Evolutionary conservation across 371 early-diverging fungal genomes (phyloP).

Genomic region (Mortierella sp.): DNA sequence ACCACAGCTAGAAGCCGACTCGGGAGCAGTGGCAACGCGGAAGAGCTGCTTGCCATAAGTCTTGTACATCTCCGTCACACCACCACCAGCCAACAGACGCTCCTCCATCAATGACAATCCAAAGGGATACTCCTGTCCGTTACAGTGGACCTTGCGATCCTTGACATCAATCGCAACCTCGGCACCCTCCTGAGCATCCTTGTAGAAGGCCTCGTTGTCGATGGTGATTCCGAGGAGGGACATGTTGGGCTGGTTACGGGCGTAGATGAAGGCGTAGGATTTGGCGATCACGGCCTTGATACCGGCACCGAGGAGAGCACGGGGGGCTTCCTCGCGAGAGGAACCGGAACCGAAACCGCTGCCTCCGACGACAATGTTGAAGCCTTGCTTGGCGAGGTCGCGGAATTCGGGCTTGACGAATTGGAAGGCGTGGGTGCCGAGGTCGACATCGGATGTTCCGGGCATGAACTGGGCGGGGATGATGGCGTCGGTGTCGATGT

Average conservation of each 20-base stretch:
- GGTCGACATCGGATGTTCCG: slow-evolving; percentile 74
- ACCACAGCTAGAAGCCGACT: slow-evolving; percentile 41
- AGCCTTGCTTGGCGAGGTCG: slow-evolving; percentile 68
- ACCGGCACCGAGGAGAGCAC: slow-evolving; percentile 77
- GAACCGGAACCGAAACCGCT: slow-evolving; percentile 81
- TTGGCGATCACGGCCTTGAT: slow-evolving; percentile 85
- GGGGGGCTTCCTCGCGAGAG: slow-evolving; percentile 83
- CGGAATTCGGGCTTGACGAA: slow-evolving; percentile 82
- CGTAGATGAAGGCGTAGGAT: slow-evolving; percentile 74
- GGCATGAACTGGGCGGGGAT: slow-evolving; percentile 88
- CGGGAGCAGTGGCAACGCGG: slow-evolving; percentile 72
- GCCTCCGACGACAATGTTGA: slow-evolving; percentile 77
- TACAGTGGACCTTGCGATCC: slow-evolving; percentile 68
- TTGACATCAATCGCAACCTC: slow-evolving; percentile 75
- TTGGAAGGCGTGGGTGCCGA: slow-evolving; percentile 82
- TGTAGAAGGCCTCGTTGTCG: slow-evolving; percentile 77
- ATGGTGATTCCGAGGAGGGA: slow-evolving; percentile 79
- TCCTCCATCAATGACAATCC: slow-evolving; percentile 78
- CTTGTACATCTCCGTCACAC: slow-evolving; percentile 83
- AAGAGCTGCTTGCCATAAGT: slow-evolving; percentile 79
- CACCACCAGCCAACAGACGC: slow-evolving; percentile 80
- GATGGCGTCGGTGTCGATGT: slow-evolving; percentile 85
- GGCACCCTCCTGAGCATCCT: slow-evolving; percentile 75
- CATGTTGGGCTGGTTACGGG: slow-evolving; percentile 81
- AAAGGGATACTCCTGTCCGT: slow-evolving; percentile 67